Percentiles rank a stretch among this genome's conserved stretches.
Evolutionary conservation across 192 early-diverging fungal species (phyloP).

Genomic region (Coemansia sp.): DNA sequence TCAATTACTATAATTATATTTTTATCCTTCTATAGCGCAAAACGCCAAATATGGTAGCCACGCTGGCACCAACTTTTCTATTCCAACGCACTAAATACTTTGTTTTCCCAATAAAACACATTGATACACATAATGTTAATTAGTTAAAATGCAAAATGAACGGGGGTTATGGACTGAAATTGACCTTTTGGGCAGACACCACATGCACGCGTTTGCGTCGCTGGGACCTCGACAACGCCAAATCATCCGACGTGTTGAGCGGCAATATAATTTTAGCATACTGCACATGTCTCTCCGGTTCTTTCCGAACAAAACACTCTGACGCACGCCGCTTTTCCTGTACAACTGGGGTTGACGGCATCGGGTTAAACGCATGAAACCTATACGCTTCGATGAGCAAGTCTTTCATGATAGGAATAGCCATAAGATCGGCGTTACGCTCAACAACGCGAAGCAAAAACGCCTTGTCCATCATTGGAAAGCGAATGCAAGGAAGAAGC

Average conservation of each 20-base stretch:
- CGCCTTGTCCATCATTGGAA: constrained; percentile 48
- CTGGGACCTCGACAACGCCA: constrained; percentile 44
- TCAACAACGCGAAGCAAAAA: constrained; percentile 49
- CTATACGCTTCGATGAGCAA: constrained; percentile 54
- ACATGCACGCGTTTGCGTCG: constrained; percentile 33
- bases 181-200: constrained; percentile 26
- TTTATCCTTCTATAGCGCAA: too few species aligned
- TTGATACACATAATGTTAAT: not conserved
- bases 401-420: constrained; percentile 49
- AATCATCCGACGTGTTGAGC: constrained; percentile 34
- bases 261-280: constrained; percentile 53
- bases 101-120: not conserved
- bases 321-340: constrained; percentile 15
- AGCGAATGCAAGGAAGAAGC: constrained; percentile 43
- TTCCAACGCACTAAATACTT: not conserved
- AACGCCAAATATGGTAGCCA: not conserved
- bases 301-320: constrained; percentile 23
- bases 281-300: constrained; percentile 14
- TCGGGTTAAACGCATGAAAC: constrained; percentile 52
- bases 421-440: constrained; percentile 43
- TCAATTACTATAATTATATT: too few species aligned
- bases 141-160: not conserved
- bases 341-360: not conserved
- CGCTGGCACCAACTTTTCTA: not conserved
- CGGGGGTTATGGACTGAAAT: constrained; percentile 1